phyloP scores from a whole-genome alignment of 176 grass and related monocot species.

The sorghum (Sorghum bicolor) region DNA sequence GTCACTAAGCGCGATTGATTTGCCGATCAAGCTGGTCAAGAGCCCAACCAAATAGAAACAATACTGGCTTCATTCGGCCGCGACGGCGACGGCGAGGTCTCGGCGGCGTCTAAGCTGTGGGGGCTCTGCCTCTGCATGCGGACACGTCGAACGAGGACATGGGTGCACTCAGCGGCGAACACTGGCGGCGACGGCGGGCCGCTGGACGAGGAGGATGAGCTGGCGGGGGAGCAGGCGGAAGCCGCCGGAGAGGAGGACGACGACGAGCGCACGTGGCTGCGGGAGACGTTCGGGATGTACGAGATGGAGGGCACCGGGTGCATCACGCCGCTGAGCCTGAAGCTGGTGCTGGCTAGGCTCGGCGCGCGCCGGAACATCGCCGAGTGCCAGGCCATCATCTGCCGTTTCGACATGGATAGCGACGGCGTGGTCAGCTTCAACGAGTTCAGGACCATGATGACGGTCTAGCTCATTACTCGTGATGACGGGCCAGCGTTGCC shows the following conservation, averaged over 20 bases:
- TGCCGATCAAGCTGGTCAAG: neutral
- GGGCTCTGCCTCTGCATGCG: neutral
- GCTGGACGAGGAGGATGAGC: neutral
- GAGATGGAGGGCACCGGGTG: constrained; percentile 32
- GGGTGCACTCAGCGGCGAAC: no score
- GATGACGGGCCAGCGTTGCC: no score
- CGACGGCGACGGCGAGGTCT: neutral
- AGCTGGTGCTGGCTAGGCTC: constrained; percentile 4
- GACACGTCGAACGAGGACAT: neutral
- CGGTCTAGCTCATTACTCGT: neutral
- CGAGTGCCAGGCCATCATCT: constrained; percentile 26
- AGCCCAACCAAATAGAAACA: neutral
- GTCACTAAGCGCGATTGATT: neutral
- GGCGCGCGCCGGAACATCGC: constrained; percentile 15
- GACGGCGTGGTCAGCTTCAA: constrained; percentile 41
- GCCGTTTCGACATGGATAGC: constrained; percentile 30
- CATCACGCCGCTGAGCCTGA: constrained; percentile 34
- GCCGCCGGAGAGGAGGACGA: neutral
- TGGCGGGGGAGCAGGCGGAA: neutral
- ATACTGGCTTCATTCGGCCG: neutral
- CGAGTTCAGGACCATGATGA: constrained; percentile 44
- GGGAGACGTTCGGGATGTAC: constrained; percentile 32
- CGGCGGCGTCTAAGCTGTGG: neutral
- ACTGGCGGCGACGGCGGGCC: neutral
- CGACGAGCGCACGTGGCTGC: neutral